Percentiles rank a stretch among this genome's conserved stretches.
Conservation (phyloP, 306 rosid species). For the Luffa aegyptiaca region DNA sequence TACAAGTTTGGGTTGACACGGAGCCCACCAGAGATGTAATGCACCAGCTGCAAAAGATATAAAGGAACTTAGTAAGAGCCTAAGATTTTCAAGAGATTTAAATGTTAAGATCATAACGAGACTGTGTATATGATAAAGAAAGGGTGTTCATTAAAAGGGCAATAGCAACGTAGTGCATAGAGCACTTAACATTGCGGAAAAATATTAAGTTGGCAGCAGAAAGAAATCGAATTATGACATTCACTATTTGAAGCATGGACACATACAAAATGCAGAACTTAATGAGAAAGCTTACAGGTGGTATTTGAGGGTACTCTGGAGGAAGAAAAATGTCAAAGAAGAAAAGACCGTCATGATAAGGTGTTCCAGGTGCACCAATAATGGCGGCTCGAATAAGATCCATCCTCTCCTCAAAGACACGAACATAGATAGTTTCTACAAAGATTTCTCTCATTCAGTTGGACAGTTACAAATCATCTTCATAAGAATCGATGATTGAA, state of each 20-base stretch:
- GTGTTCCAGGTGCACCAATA: constrained; percentile 92
- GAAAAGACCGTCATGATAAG: constrained; percentile 89
- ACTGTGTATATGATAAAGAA: neutral
- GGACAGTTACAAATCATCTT: neutral
- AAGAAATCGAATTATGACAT: neutral
- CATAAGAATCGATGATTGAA: neutral
- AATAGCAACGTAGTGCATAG: neutral
- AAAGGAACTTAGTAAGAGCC: neutral
- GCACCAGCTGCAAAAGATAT: constrained; percentile 58
- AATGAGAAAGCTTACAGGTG: constrained; percentile 65
- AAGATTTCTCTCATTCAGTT: neutral
- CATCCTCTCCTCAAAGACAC: constrained; percentile 81
- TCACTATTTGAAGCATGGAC: neutral
- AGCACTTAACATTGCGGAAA: neutral
- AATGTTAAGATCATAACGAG: neutral
- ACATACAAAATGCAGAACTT: neutral
- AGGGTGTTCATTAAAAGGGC: neutral
- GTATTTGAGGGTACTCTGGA: constrained; percentile 67
- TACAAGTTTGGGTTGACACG: constrained; percentile 84
- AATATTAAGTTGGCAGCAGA: neutral
- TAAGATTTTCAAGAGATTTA: neutral
- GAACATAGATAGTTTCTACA: constrained; percentile 77
- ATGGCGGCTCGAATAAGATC: constrained; percentile 81
- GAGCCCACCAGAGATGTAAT: constrained; percentile 81
- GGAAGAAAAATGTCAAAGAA: constrained; percentile 85